These are phyloP conservation scores for Auriculariales sp. DNA, from an alignment of 768 basidiomycete species.

Conservation along the genomic window DNA sequence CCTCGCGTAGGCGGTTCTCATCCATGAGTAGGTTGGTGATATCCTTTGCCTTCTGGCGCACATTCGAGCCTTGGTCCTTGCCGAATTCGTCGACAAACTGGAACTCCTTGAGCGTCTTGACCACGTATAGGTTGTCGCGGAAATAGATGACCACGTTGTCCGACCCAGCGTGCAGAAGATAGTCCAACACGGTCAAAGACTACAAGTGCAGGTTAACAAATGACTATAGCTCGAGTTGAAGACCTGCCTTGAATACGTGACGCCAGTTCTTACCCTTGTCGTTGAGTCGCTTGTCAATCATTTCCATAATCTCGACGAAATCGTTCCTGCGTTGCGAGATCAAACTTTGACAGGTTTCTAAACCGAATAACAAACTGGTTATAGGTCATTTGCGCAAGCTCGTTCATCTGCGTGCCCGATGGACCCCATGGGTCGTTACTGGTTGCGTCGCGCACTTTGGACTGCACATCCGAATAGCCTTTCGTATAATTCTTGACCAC, in stretches of 20 bases:
- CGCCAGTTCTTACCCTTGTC: constrained; percentile 99
- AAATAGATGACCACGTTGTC: constrained; percentile 99
- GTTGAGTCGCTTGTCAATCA: constrained; percentile 94
- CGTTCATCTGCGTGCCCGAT: constrained; percentile 97
- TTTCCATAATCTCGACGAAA: constrained; percentile 99
- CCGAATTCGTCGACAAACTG: constrained; percentile 90
- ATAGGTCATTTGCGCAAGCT: constrained; percentile 90
- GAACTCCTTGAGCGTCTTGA: constrained; percentile 99
- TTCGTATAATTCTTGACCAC: constrained; percentile 94
- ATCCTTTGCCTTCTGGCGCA: constrained; percentile 93
- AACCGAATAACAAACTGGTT: constrained; percentile 59
- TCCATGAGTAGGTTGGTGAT: constrained; percentile 90
- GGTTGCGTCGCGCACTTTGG: constrained; percentile 91
- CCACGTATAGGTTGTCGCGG: constrained; percentile 89
- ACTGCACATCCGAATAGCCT: constrained; percentile 83
- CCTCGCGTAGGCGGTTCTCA: constrained; percentile 68
- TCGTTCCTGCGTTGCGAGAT: constrained; percentile 44
- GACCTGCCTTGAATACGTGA: constrained; percentile 87
- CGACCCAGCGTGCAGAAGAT: constrained; percentile 88
- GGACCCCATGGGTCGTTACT: constrained; percentile 98
- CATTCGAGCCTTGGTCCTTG: constrained; percentile 98
- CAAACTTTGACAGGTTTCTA: background rate
- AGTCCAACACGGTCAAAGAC: constrained; percentile 74
- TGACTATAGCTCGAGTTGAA: background rate
- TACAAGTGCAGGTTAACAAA: background rate